Evolutionary conservation across 2,329 filamentous ascomycete genomes (phyloP).

Genomic region (Colletotrichum liriopes): DNA sequence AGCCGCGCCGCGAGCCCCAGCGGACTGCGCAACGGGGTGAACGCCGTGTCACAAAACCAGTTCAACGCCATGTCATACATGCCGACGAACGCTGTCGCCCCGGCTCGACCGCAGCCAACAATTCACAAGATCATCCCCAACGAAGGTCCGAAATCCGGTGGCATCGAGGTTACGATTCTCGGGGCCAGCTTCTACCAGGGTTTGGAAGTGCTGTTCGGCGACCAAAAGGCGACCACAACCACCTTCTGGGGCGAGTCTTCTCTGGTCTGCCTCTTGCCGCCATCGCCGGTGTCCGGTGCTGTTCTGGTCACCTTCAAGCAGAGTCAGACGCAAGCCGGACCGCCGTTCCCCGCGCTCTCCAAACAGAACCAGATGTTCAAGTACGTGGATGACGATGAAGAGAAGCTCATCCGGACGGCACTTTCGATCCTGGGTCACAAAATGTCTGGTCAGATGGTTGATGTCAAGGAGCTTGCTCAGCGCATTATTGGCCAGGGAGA

Average conservation of each 20-base stretch:
- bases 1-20: constrained; percentile 86
- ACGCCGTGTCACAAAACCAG: constrained; percentile 59
- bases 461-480: constrained; percentile 74
- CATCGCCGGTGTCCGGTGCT: constrained; percentile 75
- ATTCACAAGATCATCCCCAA: constrained; percentile 89
- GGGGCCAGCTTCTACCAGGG: constrained; percentile 84
- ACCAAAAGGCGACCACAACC: constrained; percentile 75
- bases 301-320: constrained; percentile 80
- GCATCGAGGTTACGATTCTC: constrained; percentile 88
- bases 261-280: constrained; percentile 84
- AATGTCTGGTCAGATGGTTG: constrained; percentile 74
- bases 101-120: constrained; percentile 66
- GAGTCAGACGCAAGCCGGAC: constrained; percentile 59
- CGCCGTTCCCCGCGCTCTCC: constrained; percentile 50
- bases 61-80: constrained; percentile 67
- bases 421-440: constrained; percentile 76
- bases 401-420: constrained; percentile 78
- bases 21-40: constrained; percentile 63
- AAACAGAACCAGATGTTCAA: constrained; percentile 73
- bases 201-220: constrained; percentile 88
- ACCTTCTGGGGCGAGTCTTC: constrained; percentile 86
- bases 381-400: constrained; percentile 81
- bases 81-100: constrained; percentile 62
- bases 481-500: constrained; percentile 69
- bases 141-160: constrained; percentile 86